A percentile compares a stretch with the other conserved stretches of the same genome.
phyloP scores from a whole-genome alignment of 441 rosid species.

The Adansonia madagascariensis region DNA sequence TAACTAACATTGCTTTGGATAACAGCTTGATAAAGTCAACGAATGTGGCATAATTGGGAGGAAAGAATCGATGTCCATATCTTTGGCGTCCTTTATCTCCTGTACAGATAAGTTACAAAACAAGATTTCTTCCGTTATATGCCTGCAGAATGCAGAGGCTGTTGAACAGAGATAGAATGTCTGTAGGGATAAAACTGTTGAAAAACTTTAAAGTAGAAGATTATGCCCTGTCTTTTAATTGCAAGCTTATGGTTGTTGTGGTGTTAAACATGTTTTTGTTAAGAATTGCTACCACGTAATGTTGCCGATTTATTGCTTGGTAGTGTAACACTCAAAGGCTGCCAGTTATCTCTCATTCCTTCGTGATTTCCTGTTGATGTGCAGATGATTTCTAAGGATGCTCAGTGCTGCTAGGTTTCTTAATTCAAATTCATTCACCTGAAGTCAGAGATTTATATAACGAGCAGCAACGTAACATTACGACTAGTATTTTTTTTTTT shows the following conservation, averaged over 20 bases:
- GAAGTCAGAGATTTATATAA: too few relatives aligned
- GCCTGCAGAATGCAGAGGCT: background rate
- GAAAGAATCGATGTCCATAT: slow-evolving; percentile 2
- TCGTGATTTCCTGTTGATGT: background rate
- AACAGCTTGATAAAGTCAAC: slow-evolving; percentile 23
- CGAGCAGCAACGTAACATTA: too few relatives aligned
- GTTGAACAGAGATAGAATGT: background rate
- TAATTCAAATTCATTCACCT: background rate
- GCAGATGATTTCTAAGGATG: background rate
- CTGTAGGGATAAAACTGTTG: background rate
- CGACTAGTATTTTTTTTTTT: background rate
- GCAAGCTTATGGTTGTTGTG: background rate
- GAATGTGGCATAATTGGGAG: slow-evolving; percentile 24
- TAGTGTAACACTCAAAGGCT: background rate
- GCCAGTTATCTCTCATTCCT: background rate
- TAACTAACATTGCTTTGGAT: slow-evolving; percentile 28
- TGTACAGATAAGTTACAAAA: slow-evolving; percentile 2
- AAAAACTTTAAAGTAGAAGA: background rate
- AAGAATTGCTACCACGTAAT: background rate
- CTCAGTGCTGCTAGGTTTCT: slow-evolving; percentile 1
- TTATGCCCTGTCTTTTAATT: background rate
- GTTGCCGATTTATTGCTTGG: background rate
- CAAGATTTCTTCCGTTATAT: slow-evolving; percentile 4
- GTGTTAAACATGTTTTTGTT: background rate
- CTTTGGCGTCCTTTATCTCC: background rate